Conservation (phyloP, 306 rosid species). For the Prunus davidiana region DNA sequence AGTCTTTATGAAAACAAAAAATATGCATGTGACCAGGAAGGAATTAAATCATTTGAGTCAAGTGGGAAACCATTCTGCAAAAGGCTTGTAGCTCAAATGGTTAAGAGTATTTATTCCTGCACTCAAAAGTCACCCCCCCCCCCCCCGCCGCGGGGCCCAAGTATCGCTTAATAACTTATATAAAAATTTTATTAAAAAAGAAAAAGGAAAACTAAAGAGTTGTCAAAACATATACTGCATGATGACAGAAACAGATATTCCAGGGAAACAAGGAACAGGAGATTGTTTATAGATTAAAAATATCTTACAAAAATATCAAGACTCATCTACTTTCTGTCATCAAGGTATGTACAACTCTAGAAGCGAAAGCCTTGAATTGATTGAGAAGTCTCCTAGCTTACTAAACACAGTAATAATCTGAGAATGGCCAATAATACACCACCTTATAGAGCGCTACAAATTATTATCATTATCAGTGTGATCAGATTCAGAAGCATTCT, state of each 20-base stretch:
- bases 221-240: not conserved
- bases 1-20: too few species aligned
- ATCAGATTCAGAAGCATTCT: conserved; percentile 29
- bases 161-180: too few species aligned
- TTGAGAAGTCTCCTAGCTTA: not conserved
- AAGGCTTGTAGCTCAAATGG: too few species aligned
- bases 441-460: not conserved
- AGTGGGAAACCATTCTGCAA: too few species aligned
- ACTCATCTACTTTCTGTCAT: not conserved
- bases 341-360: not conserved
- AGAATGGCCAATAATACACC: not conserved
- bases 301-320: not conserved
- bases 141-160: too few species aligned
- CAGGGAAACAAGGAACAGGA: not conserved
- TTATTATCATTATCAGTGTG: not conserved
- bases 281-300: not conserved
- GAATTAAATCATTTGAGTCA: too few species aligned
- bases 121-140: too few species aligned
- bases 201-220: too few species aligned
- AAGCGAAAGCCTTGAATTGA: not conserved
- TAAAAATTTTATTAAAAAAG: too few species aligned
- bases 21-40: too few species aligned
- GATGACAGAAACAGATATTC: not conserved
- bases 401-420: not conserved
- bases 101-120: too few species aligned